Evolutionary conservation across 306 rosid genomes (phyloP), one percentile per base, ranked within the genome.

Genomic region (Cicer judaicum): DNA sequence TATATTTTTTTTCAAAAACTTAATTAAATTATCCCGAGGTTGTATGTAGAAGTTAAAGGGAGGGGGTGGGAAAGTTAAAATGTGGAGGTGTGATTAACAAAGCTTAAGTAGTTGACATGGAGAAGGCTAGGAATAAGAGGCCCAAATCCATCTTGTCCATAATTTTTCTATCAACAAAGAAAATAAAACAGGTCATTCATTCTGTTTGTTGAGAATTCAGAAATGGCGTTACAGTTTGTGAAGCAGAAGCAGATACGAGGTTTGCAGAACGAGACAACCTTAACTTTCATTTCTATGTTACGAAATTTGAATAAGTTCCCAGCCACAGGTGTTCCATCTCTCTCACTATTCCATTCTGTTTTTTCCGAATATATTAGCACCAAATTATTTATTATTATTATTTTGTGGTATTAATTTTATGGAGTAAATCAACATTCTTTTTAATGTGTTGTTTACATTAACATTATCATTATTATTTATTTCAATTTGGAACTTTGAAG

Each of bases 161-260:
- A 41, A 8, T 49, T 34, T n/a, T 40, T 64, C 50, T 40, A 40
- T 64, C 15, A 63, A 19, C 14, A 21, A 18, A 0, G 7, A 29
- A 29, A 29, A 29, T 29, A 14, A 40, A 40, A 40, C 34, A 44
- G 39, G 6, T 41, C 0, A 6, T 14, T 41, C 19, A 18, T 18
- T 18, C 8, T 1, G 16, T 42, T 16, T 2, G 53, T 65, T 65
- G 71, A 60, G 44, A 60, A 29, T 2, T 57, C 29, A 13, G 49
- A 65, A 70, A 86, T 85, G 89, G 90, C 89, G 46, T 64, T 73
- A 8, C 93, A 82, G 49, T 81, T 82, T 53, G 84, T 88, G 48
- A 90, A 85, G 80, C 79, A 85, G 81, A 64, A 78, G 55, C 86
- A 88, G 4, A 3, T 59, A 47, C 72, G 81, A 85, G 68, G 74